phyloP scores from a whole-genome alignment of 257 asterid genomes.

The Craterostigma plantagineum region DNA sequence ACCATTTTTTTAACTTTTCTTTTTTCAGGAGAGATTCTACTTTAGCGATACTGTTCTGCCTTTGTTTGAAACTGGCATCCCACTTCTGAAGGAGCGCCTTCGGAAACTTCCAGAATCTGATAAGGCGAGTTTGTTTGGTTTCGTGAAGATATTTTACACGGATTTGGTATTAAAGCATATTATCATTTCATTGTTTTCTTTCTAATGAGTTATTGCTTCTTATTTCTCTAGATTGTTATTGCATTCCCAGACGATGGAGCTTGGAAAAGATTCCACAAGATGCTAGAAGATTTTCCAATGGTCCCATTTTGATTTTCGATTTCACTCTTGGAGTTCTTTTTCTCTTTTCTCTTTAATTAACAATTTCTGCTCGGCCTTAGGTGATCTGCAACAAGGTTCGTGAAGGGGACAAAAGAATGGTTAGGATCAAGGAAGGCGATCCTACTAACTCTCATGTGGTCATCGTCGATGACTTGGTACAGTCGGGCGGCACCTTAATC shows the following conservation, averaged over 20 bases:
- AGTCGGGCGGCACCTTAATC: slow-evolving; percentile 59
- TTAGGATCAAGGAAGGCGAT: slow-evolving; percentile 55
- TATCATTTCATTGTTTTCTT: not conserved
- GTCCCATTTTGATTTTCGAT: slow-evolving; percentile 10
- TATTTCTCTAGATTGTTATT: slow-evolving; percentile 34
- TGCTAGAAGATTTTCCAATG: slow-evolving; percentile 35
- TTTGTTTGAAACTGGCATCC: slow-evolving; percentile 62
- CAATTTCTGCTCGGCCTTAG: slow-evolving; percentile 13
- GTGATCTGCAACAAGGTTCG: slow-evolving; percentile 66
- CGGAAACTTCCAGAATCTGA: slow-evolving; percentile 40
- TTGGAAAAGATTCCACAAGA: slow-evolving; percentile 68
- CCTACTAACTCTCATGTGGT: slow-evolving; percentile 59
- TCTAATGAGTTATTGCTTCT: not conserved
- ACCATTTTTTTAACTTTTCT: not conserved
- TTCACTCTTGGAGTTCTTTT: not conserved
- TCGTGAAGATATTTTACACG: slow-evolving; percentile 1
- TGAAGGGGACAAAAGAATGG: slow-evolving; percentile 59
- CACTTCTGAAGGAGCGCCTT: slow-evolving; percentile 45
- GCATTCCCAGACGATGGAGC: slow-evolving; percentile 84
- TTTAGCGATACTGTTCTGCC: slow-evolving; percentile 54
- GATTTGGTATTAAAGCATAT: no score
- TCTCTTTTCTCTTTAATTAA: not conserved
- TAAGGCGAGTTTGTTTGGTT: slow-evolving; percentile 14
- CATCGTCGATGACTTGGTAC: slow-evolving; percentile 64
- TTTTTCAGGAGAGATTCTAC: slow-evolving; percentile 65